Evolutionary conservation across 371 early-diverging fungal genomes (phyloP), one percentile per base, ranked within the genome.

Genomic region (Neoconidiobolus thromboides): DNA sequence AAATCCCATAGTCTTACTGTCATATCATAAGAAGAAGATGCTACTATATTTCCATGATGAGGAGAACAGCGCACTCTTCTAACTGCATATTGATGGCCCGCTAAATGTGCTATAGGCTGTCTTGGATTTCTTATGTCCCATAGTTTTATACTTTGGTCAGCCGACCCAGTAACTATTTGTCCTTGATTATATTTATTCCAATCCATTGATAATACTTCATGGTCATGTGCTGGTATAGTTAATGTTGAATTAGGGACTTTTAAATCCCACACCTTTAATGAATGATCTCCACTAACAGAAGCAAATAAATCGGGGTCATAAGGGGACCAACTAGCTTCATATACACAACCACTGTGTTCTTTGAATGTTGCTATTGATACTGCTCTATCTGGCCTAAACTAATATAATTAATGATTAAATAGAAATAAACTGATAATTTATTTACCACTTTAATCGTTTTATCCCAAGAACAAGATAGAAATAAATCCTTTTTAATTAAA

Each of bases 391-490:
- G 94, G 96, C 44, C 70, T 77, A 94, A 94, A 96, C 90, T 91
- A 65, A 36, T 55, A 50, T 14, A 38, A 53, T 51, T 42, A 15
- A 38, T 10, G 40, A 36, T 0, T 6, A 10, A 10, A 12, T 38
- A 59, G 0, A 15, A 47, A 49, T 41, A 26, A 48, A 54, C 41
- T n/a, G 55, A 10, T 6, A 2, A 15, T 55, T 37, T 5, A 68
- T 78, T 69, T 75, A 89, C 93, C 68, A 93, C 76, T 63, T 93
- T 93, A 65, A 93, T 85, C 0, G 91, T 79, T 58, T 85, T 81
- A 68, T 96, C 96, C 96, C 94, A 94, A 2, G 93, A 91, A 10
- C 86, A 85, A 63, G 88, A 84, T 40, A 90, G 66, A 66, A 96
- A 93, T 1, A 82, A 73, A 58, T 89, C 82, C 63, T 93, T 94